These are phyloP conservation scores for Leccinum pellstonianum DNA, from an alignment of 768 basidiomycete genomes.

Conservation along the genomic window DNA sequence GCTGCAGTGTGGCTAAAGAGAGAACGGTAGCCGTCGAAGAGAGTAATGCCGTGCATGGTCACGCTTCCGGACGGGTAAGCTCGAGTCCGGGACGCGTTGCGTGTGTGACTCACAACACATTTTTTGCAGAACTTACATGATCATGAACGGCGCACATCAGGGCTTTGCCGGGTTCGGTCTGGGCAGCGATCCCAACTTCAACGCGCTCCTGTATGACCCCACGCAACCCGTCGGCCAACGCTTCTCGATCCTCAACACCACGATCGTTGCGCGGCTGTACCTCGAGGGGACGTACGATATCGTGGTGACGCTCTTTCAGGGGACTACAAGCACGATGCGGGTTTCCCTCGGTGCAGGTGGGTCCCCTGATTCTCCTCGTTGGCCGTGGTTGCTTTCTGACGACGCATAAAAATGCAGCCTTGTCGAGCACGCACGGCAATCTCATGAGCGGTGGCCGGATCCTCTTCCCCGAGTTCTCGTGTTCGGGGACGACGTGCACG, in stretches of 20 bases:
- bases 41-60: conserved; percentile 77
- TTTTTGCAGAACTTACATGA: conserved; percentile 69
- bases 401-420: conserved; percentile 39
- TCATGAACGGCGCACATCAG: conserved; percentile 70
- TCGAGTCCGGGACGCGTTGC: not conserved
- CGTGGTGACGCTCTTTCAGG: conserved; percentile 40
- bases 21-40: conserved; percentile 52
- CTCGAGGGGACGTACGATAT: conserved; percentile 39
- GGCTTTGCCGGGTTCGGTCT: conserved; percentile 76
- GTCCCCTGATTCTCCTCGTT: conserved; percentile 13
- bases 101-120: not conserved
- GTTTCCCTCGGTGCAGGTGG: conserved; percentile 65
- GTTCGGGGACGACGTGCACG: conserved; percentile 51
- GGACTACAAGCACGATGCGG: conserved; percentile 47
- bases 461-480: conserved; percentile 71
- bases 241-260: conserved; percentile 62
- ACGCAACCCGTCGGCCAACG: conserved; percentile 55
- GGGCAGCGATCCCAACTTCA: conserved; percentile 61
- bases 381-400: conserved; percentile 24
- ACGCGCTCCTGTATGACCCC: conserved; percentile 71
- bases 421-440: conserved; percentile 77
- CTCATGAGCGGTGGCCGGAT: conserved; percentile 66
- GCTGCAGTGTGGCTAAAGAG: not conserved
- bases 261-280: conserved; percentile 73
- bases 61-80: conserved; percentile 49